A percentile compares a stretch with the other conserved stretches of the same genome.
These are phyloP conservation scores for Peniophora sp. DNA, from an alignment of 1,284 basidiomycete genomes.

Conservation along the genomic window DNA sequence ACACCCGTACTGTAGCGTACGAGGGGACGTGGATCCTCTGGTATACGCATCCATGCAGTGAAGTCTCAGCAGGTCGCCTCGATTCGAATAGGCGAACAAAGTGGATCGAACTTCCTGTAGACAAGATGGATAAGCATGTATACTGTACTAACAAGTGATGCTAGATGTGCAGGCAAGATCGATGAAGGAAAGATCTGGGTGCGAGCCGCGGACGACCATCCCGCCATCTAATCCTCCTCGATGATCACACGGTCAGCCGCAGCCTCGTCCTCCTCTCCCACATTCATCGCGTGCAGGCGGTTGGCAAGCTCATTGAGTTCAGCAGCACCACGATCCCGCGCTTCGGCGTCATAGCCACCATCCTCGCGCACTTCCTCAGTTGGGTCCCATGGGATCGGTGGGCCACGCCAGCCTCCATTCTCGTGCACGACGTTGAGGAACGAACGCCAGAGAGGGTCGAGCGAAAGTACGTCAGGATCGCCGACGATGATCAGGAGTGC, in stretches of 20 bases:
- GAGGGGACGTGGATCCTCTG: neutral
- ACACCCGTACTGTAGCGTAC: neutral
- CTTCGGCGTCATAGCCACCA: slow-evolving; percentile 21
- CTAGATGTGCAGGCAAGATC: too few species aligned
- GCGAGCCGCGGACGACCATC: too few species aligned
- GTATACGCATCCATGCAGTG: too few species aligned
- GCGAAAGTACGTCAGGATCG: slow-evolving; percentile 42
- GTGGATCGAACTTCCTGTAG: too few species aligned
- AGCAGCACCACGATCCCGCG: slow-evolving; percentile 21
- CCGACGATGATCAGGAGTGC: slow-evolving; percentile 49
- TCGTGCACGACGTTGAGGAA: slow-evolving; percentile 44
- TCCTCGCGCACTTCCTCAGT: slow-evolving; percentile 19
- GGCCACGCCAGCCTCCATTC: slow-evolving; percentile 44
- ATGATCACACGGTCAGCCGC: too few species aligned
- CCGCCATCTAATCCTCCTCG: too few species aligned
- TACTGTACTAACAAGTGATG: too few species aligned
- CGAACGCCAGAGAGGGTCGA: slow-evolving; percentile 47
- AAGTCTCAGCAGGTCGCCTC: too few species aligned
- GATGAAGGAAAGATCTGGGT: too few species aligned
- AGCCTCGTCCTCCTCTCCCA: too few species aligned
- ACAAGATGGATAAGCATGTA: too few species aligned
- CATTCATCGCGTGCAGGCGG: slow-evolving; percentile 31
- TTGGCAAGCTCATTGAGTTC: slow-evolving; percentile 47
- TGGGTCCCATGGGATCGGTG: slow-evolving; percentile 38
- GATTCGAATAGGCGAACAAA: too few species aligned